Base-by-base conservation (phyloP, 257 asterid species). In the Orobanche coerulescens region DNA sequence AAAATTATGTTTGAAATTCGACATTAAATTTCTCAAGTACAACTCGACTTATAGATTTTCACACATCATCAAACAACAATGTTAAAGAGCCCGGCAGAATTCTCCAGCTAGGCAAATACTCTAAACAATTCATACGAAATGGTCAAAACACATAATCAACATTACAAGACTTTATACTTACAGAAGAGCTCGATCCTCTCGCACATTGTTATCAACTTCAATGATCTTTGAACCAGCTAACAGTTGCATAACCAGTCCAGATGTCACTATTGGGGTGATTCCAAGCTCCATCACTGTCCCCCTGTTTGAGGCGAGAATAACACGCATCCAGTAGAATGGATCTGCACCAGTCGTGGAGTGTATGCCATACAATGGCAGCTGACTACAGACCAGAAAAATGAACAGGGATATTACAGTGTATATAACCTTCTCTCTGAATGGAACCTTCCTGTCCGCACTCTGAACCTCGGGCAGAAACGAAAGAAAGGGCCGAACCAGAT, bases 291-390 rank as follows among this genome's bases (percentile, higher is more conserved):
- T 87, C 20, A 87, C 95, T 33, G 95, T 84, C 11, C 95, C 95
- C 58, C 95, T 81, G 73, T 81, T 87, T 20, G 95, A 87, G 69
- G 95, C 95, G 34, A 87, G 95, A 76, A 87, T 87, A 43, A 79
- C 95, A 64, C 95, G 95, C 95, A 87, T 87, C 95, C 95, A 87
- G 58, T 87, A 87, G 71, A 87, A 87, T 10, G 95, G 95, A 73
- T 87, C 95, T 7, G 94, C 95, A 10, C 95, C 95, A 0, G 95
- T 87, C 51, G 95, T 87, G 12, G 95, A 87, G 82, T 87, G 95
- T 68, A 87, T 87, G 46, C 95, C 95, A 80, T 87, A 87, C 61
- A 87, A 23, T 2, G 95, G 95, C 30, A 87, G 82, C 83, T 87
- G 95, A 75, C 94, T 84, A 71, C 95, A 87, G 52, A 87, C 95